phyloP scores from a whole-genome alignment of 2,329 filamentous ascomycete genomes.

The Phaeophleospora eucalypticola region DNA sequence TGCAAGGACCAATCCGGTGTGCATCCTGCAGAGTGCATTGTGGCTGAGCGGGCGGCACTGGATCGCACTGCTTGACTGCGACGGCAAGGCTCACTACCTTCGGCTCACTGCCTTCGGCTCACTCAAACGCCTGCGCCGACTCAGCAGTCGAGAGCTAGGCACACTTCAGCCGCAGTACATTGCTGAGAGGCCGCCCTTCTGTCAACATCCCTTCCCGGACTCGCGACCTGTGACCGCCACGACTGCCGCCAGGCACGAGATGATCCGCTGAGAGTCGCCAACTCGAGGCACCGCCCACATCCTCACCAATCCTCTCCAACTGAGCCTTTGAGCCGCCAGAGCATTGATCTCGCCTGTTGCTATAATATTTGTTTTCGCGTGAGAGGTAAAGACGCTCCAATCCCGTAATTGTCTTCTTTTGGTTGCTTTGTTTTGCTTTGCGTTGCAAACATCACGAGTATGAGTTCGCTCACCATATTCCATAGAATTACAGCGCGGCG shows the following conservation, averaged over 20 bases:
- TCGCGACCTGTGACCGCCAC: too few relatives aligned
- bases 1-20: too few relatives aligned
- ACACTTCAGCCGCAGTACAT: too few relatives aligned
- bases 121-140: too few relatives aligned
- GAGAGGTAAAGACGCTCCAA: too few relatives aligned
- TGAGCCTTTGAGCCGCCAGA: too few relatives aligned
- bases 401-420: background rate
- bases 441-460: background rate
- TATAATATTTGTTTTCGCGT: too few relatives aligned
- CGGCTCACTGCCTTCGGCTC: too few relatives aligned
- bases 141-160: too few relatives aligned
- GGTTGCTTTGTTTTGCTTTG: background rate
- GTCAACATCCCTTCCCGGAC: too few relatives aligned
- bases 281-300: background rate
- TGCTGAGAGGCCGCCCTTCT: background rate
- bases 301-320: background rate
- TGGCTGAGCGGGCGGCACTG: background rate
- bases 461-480: constrained; percentile 4
- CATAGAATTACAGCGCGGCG: background rate
- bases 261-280: background rate
- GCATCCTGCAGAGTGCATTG: background rate
- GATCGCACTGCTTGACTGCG: background rate
- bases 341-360: too few relatives aligned
- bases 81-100: too few relatives aligned
- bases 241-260: background rate